These are phyloP conservation scores for Durio zibethinus DNA, from an alignment of 345 rosid species.

Conservation along the genomic window DNA sequence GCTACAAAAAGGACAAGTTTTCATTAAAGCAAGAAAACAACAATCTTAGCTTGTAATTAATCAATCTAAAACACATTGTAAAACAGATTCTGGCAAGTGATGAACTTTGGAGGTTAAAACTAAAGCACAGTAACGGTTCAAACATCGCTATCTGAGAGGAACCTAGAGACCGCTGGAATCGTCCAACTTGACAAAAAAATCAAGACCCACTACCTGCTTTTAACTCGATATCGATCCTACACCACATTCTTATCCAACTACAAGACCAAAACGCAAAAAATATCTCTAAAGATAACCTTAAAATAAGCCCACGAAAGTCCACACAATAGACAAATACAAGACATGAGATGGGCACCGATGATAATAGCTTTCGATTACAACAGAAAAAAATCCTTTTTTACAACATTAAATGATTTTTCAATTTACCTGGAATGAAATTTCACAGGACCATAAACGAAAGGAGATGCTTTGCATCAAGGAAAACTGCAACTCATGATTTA, in stretches of 20 bases:
- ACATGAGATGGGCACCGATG: neutral
- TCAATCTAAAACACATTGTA: constrained; percentile 10
- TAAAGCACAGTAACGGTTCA: neutral
- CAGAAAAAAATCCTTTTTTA: neutral
- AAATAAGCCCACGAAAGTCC: constrained; percentile 18
- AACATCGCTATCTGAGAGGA: constrained; percentile 31
- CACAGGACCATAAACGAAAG: neutral
- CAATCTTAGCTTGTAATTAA: neutral
- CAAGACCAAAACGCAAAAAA: constrained; percentile 18
- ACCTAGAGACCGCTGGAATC: constrained; percentile 36
- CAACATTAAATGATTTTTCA: neutral
- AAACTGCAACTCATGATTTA: neutral
- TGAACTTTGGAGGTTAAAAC: neutral
- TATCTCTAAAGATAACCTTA: constrained; percentile 7
- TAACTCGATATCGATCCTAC: constrained; percentile 44
- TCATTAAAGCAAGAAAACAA: constrained; percentile 10
- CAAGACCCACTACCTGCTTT: constrained; percentile 32
- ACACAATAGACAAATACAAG: constrained; percentile 1
- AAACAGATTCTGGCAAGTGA: neutral
- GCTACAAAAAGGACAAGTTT: constrained; percentile 5
- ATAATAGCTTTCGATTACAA: neutral
- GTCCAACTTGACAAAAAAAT: constrained; percentile 48
- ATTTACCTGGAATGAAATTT: neutral
- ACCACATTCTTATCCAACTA: constrained; percentile 41
- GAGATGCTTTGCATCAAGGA: neutral